Conservation (phyloP, 2,329 filamentous ascomycete genomes). For the Colletotrichum sansevieriae region DNA sequence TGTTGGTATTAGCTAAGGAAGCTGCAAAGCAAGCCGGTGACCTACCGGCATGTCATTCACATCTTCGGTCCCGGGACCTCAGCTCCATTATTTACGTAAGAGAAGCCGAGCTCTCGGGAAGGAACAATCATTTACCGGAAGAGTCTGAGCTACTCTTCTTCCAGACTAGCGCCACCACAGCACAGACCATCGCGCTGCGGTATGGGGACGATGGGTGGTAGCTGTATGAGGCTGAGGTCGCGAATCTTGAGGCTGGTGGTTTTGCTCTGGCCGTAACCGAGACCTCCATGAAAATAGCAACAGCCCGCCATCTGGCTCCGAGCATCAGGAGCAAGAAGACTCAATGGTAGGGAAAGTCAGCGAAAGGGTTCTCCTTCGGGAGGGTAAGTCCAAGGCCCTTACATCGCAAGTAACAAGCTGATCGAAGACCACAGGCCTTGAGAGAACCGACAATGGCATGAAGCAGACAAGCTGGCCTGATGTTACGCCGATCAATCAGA, state of each 20-base stretch:
- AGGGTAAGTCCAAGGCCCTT: conserved; percentile 60
- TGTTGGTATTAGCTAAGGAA: neutral
- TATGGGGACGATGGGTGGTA: conserved; percentile 19
- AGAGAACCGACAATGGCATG: conserved; percentile 98
- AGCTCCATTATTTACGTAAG: neutral
- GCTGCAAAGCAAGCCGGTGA: neutral
- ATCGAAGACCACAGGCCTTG: conserved; percentile 74
- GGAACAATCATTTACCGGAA: neutral
- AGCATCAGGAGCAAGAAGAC: conserved; percentile 29
- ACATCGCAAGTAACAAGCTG: conserved; percentile 16
- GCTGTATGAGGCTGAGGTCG: conserved; percentile 35
- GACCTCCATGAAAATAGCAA: conserved; percentile 21
- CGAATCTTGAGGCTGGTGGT: conserved; percentile 34
- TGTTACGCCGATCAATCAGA: conserved; percentile 95
- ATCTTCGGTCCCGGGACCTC: neutral
- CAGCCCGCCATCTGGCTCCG: conserved; percentile 22
- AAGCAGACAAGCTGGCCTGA: conserved; percentile 95
- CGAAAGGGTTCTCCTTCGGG: conserved; percentile 72
- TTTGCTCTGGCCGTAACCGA: neutral
- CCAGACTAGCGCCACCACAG: neutral
- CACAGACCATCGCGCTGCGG: conserved; percentile 27
- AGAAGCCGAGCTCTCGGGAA: fast-evolving
- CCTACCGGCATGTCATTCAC: neutral
- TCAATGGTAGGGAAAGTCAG: conserved; percentile 74
- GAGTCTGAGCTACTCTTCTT: neutral